phyloP scores from a whole-genome alignment of 768 basidiomycete species.

The Macrolepiota fuliginosa region DNA sequence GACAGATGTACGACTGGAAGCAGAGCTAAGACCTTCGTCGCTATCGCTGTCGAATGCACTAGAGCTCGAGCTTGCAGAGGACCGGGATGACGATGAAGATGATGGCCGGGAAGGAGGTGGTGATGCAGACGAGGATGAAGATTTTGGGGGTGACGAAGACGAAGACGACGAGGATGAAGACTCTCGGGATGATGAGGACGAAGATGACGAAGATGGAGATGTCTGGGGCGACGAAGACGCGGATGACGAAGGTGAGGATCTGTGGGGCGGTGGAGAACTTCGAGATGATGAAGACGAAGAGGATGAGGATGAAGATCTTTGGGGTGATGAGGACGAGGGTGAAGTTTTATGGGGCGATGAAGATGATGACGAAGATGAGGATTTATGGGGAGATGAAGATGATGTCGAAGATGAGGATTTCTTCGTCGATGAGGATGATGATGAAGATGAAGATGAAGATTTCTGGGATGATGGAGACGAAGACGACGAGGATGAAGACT shows the following conservation, averaged over 20 bases:
- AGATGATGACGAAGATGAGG: slow-evolving; percentile 10
- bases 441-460: slow-evolving; percentile 10
- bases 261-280: slow-evolving; percentile 2
- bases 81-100: slow-evolving; percentile 2
- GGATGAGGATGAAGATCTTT: too few species aligned
- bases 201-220: too few species aligned
- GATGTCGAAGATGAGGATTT: too few species aligned
- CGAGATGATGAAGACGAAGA: not conserved
- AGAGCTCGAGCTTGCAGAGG: slow-evolving; percentile 11
- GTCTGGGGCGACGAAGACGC: slow-evolving; percentile 1
- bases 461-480: not conserved
- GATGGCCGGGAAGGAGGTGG: not conserved
- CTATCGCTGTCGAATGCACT: not conserved
- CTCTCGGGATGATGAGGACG: slow-evolving; percentile 10
- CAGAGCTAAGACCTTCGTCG: not conserved
- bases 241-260: not conserved
- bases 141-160: slow-evolving; percentile 5
- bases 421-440: too few species aligned
- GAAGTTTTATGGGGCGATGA: not conserved
- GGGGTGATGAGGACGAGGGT: too few species aligned
- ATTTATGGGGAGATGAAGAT: slow-evolving; percentile 7
- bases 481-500: not conserved
- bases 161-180: too few species aligned
- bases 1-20: not conserved
- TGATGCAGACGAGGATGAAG: slow-evolving; percentile 10